Conservation (phyloP, 305 asterid species). For the Plantago coronopus region DNA sequence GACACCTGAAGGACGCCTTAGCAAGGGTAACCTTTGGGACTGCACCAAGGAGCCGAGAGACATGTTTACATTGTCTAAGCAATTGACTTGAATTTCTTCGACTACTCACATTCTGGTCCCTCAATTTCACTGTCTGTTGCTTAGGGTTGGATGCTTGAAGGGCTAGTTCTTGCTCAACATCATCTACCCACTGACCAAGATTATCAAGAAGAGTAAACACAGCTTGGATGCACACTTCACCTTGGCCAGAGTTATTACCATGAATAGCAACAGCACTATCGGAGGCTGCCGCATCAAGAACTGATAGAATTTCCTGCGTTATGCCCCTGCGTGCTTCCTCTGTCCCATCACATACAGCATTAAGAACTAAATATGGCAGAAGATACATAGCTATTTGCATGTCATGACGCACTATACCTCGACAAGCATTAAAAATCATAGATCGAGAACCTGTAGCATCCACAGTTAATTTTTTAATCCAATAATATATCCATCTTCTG, state of each 20-base stretch:
- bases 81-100: constrained; percentile 50
- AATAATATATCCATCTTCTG: constrained; percentile 76
- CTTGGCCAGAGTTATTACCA: constrained; percentile 68
- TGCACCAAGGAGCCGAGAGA: constrained; percentile 75
- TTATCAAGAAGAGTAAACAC: constrained; percentile 93
- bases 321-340: constrained; percentile 88
- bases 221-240: constrained; percentile 96
- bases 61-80: constrained; percentile 75
- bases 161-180: constrained; percentile 82
- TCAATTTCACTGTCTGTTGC: constrained; percentile 55
- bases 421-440: constrained; percentile 83
- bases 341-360: constrained; percentile 88
- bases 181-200: constrained; percentile 99
- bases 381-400: constrained; percentile 95
- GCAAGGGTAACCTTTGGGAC: constrained; percentile 93
- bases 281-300: constrained; percentile 77
- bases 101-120: constrained; percentile 43
- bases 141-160: constrained; percentile 50
- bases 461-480: constrained; percentile 82
- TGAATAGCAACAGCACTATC: constrained; percentile 52
- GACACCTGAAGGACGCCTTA: constrained; percentile 93
- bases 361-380: constrained; percentile 83
- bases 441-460: constrained; percentile 89
- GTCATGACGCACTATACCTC: constrained; percentile 96
- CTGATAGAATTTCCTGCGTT: constrained; percentile 75